Conservation (phyloP, 768 basidiomycete genomes). For the Russula vinacea region DNA sequence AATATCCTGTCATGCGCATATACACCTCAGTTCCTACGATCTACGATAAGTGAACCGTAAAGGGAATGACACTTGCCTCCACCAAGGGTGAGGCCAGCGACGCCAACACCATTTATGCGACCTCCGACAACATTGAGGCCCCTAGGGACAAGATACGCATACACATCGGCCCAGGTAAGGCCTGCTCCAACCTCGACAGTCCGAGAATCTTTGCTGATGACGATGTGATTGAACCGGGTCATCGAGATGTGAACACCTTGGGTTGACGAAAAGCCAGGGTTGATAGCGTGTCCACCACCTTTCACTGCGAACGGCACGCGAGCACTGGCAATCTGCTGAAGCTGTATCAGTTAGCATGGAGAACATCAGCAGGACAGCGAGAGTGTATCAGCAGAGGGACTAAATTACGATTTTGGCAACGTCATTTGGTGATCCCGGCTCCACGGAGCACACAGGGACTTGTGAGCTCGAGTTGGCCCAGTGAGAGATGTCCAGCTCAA, state of each 20-base stretch:
- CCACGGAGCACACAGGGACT: constrained; percentile 24
- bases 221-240: background rate
- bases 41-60: background rate
- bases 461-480: constrained; percentile 25
- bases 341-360: background rate
- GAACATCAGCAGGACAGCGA: background rate
- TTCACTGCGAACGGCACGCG: background rate
- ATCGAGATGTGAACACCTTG: background rate
- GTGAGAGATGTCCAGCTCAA: constrained; percentile 22
- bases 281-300: background rate
- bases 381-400: background rate
- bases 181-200: constrained; percentile 29
- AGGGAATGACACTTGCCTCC: constrained; percentile 23
- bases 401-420: constrained; percentile 20
- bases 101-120: constrained; percentile 30
- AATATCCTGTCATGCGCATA: constrained; percentile 10
- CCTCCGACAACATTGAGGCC: constrained; percentile 31
- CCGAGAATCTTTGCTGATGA: background rate
- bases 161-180: constrained; percentile 32
- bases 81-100: constrained; percentile 30
- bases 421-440: constrained; percentile 25
- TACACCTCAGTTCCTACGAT: background rate
- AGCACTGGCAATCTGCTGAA: background rate
- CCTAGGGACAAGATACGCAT: constrained; percentile 21
- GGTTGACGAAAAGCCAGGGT: background rate